Evolutionary conservation across 768 basidiomycete genomes (phyloP).

Genomic region (Amanita polypyramis): DNA sequence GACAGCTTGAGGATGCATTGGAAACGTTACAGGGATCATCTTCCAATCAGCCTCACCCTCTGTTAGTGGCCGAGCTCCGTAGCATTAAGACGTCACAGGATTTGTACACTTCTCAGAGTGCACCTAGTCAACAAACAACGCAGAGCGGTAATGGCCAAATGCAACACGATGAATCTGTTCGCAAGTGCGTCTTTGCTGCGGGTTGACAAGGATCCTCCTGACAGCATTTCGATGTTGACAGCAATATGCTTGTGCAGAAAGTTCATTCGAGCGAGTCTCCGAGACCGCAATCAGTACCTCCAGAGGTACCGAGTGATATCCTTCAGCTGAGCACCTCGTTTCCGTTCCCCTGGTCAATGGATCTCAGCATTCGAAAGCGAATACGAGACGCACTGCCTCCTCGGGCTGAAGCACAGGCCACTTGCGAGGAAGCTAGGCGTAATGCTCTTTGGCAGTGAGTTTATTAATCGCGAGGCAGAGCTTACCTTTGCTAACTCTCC

Average conservation of each 20-base stretch:
- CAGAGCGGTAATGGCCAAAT: neutral
- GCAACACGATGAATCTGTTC: constrained; percentile 15
- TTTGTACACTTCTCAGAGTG: constrained; percentile 30
- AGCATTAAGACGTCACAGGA: constrained; percentile 62
- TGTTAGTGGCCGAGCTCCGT: constrained; percentile 47
- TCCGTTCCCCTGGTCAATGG: constrained; percentile 58
- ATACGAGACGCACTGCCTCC: constrained; percentile 57
- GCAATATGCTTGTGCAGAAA: constrained; percentile 5
- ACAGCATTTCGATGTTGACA: neutral
- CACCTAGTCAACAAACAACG: constrained; percentile 8
- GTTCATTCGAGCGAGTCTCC: neutral
- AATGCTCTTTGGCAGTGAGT: constrained; percentile 71
- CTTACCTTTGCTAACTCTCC: constrained; percentile 9
- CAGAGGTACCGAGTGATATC: constrained; percentile 36
- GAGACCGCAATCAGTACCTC: constrained; percentile 15
- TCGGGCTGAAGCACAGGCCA: constrained; percentile 42
- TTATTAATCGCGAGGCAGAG: constrained; percentile 1
- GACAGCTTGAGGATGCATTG: constrained; percentile 54
- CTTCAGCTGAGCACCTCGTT: constrained; percentile 56
- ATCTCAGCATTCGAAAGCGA: constrained; percentile 50
- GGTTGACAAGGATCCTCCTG: constrained; percentile 14
- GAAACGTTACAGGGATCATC: constrained; percentile 29
- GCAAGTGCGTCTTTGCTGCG: constrained; percentile 15
- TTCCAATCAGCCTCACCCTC: constrained; percentile 37
- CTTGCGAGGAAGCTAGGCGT: constrained; percentile 53